A percentile compares a stretch with the other conserved stretches of the same genome.
phyloP scores from a whole-genome alignment of 106 monocot genomes.

The Acorus calamus region DNA sequence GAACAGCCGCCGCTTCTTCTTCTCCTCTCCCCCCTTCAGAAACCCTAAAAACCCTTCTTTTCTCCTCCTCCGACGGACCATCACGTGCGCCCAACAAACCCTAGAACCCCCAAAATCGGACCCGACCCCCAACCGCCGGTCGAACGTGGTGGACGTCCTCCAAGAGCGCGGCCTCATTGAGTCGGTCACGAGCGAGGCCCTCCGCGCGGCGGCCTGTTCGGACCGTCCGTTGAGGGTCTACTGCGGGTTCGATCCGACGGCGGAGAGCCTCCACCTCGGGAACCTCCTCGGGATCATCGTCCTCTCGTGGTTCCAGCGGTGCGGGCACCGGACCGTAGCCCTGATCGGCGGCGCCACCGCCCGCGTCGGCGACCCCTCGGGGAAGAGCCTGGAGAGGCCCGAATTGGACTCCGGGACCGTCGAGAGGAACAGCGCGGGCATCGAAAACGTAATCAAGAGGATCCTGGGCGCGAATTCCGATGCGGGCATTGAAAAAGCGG shows the following conservation, averaged over 20 bases:
- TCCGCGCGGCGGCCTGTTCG: slow-evolving; percentile 24
- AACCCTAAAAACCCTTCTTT: slow-evolving; percentile 9
- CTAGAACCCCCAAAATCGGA: slow-evolving; percentile 1
- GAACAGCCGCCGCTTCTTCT: not conserved
- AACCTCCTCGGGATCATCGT: slow-evolving; percentile 80
- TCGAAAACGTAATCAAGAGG: slow-evolving; percentile 23
- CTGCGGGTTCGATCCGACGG: slow-evolving; percentile 95
- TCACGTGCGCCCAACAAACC: not conserved
- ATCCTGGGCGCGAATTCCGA: slow-evolving; percentile 25
- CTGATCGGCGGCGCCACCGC: slow-evolving; percentile 85
- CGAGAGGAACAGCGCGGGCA: slow-evolving; percentile 40
- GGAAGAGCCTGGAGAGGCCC: slow-evolving; percentile 71
- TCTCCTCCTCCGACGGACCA: not conserved
- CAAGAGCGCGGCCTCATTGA: slow-evolving; percentile 71
- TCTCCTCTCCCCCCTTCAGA: not conserved
- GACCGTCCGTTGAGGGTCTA: slow-evolving; percentile 41
- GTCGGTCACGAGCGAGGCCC: slow-evolving; percentile 51
- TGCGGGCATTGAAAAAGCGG: not conserved
- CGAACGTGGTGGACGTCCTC: slow-evolving; percentile 59
- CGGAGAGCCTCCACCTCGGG: slow-evolving; percentile 88
- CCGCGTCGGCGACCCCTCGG: slow-evolving; percentile 85
- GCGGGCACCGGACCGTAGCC: slow-evolving; percentile 60
- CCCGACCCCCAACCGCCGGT: not conserved
- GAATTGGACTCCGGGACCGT: slow-evolving; percentile 54
- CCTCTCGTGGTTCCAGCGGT: slow-evolving; percentile 77